Evolutionary conservation across 371 early-diverging fungal genomes (phyloP).

Genomic region (Fennellomyces sp.): DNA sequence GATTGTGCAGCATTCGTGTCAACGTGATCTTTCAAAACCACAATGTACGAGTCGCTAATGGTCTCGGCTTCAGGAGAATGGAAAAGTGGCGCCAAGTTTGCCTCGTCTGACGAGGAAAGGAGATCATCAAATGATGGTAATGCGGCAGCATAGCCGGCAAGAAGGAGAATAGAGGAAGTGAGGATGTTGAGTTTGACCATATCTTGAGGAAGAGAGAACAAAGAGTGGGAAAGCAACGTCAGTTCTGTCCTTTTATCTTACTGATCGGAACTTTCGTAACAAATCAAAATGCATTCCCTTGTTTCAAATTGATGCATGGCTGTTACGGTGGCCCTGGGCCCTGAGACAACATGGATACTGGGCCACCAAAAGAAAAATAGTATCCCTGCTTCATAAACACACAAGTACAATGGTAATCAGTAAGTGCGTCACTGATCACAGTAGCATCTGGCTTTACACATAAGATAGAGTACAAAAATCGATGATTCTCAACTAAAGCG

Average conservation of each 20-base stretch:
- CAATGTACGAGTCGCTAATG: conserved; percentile 83
- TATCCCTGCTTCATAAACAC: no score
- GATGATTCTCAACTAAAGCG: no score
- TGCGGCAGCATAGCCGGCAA: conserved; percentile 13
- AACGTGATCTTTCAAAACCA: conserved; percentile 76
- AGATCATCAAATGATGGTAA: conserved; percentile 11
- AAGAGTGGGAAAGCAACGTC: background rate
- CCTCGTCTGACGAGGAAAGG: background rate
- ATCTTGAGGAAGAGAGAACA: background rate
- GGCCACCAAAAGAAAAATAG: no score
- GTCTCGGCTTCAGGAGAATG: conserved; percentile 63
- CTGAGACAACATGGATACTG: no score
- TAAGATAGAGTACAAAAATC: no score
- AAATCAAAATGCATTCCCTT: background rate
- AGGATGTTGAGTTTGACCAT: conserved; percentile 20
- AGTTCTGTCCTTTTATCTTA: background rate
- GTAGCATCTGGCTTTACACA: no score
- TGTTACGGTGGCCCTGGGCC: background rate
- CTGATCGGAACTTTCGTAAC: background rate
- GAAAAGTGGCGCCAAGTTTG: conserved; percentile 64
- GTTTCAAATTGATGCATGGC: conserved; percentile 5
- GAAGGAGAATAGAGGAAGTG: conserved; percentile 19
- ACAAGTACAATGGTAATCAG: no score
- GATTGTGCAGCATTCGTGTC: conserved; percentile 18
- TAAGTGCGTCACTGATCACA: no score